Percentiles rank a stretch among this genome's conserved stretches.
Conservation (phyloP, 169 alveolate genomes). For the Perkinsus chesapeaki region DNA sequence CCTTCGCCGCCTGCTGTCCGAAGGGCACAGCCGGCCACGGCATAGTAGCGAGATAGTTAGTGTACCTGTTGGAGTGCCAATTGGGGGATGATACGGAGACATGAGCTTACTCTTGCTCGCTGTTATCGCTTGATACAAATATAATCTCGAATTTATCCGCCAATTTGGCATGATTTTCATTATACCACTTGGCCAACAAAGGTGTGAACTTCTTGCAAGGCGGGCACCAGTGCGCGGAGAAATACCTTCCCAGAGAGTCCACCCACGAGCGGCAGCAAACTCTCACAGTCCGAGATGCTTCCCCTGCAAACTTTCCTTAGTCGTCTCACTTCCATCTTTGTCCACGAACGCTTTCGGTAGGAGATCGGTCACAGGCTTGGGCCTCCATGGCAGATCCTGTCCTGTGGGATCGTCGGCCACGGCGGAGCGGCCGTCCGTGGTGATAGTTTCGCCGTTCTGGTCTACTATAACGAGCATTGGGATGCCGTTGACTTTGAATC, state of each 20-base stretch:
- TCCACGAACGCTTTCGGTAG: background rate
- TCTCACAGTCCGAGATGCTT: background rate
- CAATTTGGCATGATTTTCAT: background rate
- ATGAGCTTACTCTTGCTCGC: background rate
- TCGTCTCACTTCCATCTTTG: background rate
- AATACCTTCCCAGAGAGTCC: conserved; percentile 40
- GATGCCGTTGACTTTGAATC: conserved; percentile 20
- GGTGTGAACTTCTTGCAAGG: conserved; percentile 64
- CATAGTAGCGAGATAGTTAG: conserved; percentile 47
- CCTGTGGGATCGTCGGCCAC: background rate
- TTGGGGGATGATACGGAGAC: conserved; percentile 22
- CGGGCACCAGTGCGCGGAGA: conserved; percentile 67
- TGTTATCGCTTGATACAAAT: conserved; percentile 33
- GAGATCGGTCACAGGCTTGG: background rate
- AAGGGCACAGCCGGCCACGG: conserved; percentile 65
- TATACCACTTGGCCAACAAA: conserved; percentile 46
- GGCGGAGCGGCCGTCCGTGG: conserved; percentile 2
- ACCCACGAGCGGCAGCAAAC: background rate
- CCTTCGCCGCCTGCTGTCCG: conserved; percentile 26
- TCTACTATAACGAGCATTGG: conserved; percentile 12
- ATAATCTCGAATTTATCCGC: conserved; percentile 43
- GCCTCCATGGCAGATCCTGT: background rate
- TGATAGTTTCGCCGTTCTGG: conserved; percentile 13
- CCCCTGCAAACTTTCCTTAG: background rate
- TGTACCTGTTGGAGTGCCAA: conserved; percentile 44